Evolutionary conservation across 805 yeast genomes (phyloP).

Genomic region (Barnettozyma sucrosica): DNA sequence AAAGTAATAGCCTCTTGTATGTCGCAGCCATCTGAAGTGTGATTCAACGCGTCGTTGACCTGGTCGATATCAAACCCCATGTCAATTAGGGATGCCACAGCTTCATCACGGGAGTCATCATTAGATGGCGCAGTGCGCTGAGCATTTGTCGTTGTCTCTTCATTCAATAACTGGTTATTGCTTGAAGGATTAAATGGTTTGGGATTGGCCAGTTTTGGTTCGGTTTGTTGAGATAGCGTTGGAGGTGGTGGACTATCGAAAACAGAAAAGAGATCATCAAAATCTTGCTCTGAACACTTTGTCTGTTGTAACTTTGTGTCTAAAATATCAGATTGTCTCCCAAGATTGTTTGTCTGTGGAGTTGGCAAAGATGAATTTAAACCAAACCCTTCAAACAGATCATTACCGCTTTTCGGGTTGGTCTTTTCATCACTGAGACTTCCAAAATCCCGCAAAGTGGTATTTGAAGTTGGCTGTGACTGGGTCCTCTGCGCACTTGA

Average conservation of each 20-base stretch:
- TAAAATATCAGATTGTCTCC: not conserved
- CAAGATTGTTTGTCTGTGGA: conserved; percentile 3
- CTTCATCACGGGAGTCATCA: conserved; percentile 34
- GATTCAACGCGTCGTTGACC: conserved; percentile 53
- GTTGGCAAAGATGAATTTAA: not conserved
- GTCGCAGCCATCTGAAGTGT: conserved; percentile 46
- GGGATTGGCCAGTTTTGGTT: conserved; percentile 2
- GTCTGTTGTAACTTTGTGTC: not conserved
- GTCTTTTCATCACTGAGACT: not conserved
- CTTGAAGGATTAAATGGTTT: conserved; percentile 3
- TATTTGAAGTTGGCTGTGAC: not conserved
- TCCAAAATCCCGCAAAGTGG: conserved; percentile 23
- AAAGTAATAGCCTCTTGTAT: conserved; percentile 60
- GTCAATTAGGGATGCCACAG: conserved; percentile 65
- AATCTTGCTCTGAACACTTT: conserved; percentile 7
- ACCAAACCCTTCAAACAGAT: conserved; percentile 18
- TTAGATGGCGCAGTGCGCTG: conserved; percentile 7
- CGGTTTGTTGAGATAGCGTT: not conserved
- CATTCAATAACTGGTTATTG: not conserved
- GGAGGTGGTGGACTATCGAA: conserved; percentile 23
- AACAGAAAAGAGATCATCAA: conserved; percentile 29
- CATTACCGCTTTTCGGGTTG: not conserved
- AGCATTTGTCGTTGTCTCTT: conserved; percentile 1
- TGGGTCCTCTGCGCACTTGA: conserved; percentile 2
- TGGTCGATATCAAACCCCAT: conserved; percentile 70